Conservation (phyloP, 2,329 filamentous ascomycete genomes). For the Xylariaceae sp. region DNA sequence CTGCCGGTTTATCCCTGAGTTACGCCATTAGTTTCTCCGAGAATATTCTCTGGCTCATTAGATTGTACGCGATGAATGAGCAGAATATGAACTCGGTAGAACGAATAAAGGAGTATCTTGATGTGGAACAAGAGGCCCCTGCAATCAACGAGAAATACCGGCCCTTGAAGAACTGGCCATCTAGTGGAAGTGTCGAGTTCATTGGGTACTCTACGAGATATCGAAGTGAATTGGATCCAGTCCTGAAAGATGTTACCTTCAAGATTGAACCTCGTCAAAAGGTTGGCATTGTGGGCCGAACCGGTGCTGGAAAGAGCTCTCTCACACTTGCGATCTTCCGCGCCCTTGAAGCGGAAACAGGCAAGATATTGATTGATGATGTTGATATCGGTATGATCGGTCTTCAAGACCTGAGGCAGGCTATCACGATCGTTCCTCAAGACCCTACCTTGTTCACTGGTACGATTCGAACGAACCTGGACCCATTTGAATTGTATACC, state of each 20-base stretch:
- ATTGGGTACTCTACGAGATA: constrained; percentile 86
- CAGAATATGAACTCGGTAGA: constrained; percentile 99
- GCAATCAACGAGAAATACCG: constrained; percentile 73
- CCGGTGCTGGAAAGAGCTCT: constrained; percentile 94
- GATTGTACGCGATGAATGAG: constrained; percentile 90
- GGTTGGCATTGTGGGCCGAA: constrained; percentile 92
- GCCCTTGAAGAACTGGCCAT: constrained; percentile 79
- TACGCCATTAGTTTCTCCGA: constrained; percentile 97
- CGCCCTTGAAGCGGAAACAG: constrained; percentile 83
- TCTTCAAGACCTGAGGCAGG: constrained; percentile 85
- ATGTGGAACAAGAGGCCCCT: constrained; percentile 88
- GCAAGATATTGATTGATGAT: constrained; percentile 84
- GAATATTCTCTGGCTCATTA: constrained; percentile 93
- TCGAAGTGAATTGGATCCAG: constrained; percentile 78
- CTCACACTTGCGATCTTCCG: constrained; percentile 90
- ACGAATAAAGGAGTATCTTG: constrained; percentile 93
- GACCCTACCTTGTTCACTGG: constrained; percentile 93
- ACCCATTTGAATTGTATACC: constrained; percentile 84
- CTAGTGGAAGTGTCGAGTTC: constrained; percentile 81
- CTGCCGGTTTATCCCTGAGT: constrained; percentile 87
- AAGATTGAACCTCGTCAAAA: constrained; percentile 83
- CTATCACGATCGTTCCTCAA: constrained; percentile 96
- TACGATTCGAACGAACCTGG: constrained; percentile 86
- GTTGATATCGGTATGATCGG: constrained; percentile 89
- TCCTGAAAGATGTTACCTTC: constrained; percentile 79